These are phyloP conservation scores for Begonia masoniana DNA, from an alignment of 306 rosid genomes.

Conservation along the genomic window DNA sequence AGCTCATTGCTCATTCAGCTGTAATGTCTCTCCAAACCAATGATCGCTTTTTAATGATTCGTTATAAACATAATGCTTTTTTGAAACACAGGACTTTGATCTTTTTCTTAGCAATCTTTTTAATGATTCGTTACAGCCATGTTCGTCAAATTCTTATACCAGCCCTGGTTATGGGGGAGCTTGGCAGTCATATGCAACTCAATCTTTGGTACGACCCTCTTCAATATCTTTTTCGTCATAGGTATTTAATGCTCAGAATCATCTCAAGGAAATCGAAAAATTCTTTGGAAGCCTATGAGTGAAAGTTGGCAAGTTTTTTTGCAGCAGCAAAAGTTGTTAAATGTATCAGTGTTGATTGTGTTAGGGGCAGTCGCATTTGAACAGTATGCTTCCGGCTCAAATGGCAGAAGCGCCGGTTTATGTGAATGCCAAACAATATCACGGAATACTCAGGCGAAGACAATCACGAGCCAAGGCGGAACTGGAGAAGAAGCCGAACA, in stretches of 20 bases:
- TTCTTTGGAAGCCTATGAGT: too few relatives aligned
- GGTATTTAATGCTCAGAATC: background rate
- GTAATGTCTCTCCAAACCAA: too few relatives aligned
- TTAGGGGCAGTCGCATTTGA: constrained; percentile 3
- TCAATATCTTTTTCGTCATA: background rate
- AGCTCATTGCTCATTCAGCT: too few relatives aligned
- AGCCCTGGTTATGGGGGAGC: background rate
- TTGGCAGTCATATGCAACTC: background rate
- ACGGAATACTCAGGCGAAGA: constrained; percentile 29
- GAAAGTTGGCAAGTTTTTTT: too few relatives aligned
- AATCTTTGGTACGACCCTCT: background rate
- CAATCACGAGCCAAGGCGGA: constrained; percentile 33
- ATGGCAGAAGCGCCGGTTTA: constrained; percentile 29
- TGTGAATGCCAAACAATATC: constrained; percentile 34
- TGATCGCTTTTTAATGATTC: too few relatives aligned
- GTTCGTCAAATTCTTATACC: background rate
- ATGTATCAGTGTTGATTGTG: background rate
- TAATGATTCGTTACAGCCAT: too few relatives aligned
- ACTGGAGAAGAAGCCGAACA: constrained; percentile 16
- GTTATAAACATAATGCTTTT: too few relatives aligned
- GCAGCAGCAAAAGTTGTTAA: too few relatives aligned
- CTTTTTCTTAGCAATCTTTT: too few relatives aligned
- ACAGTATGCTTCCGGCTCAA: constrained; percentile 6
- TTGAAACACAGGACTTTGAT: too few relatives aligned
- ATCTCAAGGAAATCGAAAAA: too few relatives aligned